Evolutionary conservation across 176 grass and related monocot genomes (phyloP), one percentile per base, ranked within the genome.

Genomic region (Carex littledalei): DNA sequence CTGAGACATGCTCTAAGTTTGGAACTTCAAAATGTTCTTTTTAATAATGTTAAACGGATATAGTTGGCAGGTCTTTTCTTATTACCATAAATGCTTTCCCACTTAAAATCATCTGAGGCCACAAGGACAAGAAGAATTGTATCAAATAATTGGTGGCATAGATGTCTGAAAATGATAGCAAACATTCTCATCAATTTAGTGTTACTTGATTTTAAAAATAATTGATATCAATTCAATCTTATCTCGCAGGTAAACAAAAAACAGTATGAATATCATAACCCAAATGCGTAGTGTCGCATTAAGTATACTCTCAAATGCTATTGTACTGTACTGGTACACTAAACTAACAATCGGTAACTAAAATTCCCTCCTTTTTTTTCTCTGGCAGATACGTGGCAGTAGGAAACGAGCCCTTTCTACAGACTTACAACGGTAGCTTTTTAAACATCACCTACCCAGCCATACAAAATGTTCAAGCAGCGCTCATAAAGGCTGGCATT

Each of bases 341-440:
- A 63, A 69, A 71, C 35, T 31, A 2, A 43, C n/a, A 45, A 18
- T 71, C 0, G 1, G 2, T 20, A 71, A 75, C 71, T 52, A 52
- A 75, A 70, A 20, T 71, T 52, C 20, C 21, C n/a, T 49, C n/a
- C 29, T 41, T 14, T 79, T 31, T 54, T 34, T 37, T 35, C 12
- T 13, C 26, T 41, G 1, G 52, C 83, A 97, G 94, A 84, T 87
- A 76, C n/a, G 94, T 97, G 10, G 74, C 94, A 2, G 94, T 97
- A 0, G 94, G 94, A 59, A 97, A 97, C 1, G 94, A 97, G 84
- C 94, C 94, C 53, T 94, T 97, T 87, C 84, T 97, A 59, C 0
- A 49, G 84, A 94, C 94, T 31, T 97, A 90, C 78, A 94, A 94
- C 62, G 94, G 94, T 47, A 89, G 76, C 54, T 97, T 84, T 83